These are phyloP conservation scores for Volvox carteri DNA, from an alignment of 163 green algal genomes.

Conservation along the genomic window DNA sequence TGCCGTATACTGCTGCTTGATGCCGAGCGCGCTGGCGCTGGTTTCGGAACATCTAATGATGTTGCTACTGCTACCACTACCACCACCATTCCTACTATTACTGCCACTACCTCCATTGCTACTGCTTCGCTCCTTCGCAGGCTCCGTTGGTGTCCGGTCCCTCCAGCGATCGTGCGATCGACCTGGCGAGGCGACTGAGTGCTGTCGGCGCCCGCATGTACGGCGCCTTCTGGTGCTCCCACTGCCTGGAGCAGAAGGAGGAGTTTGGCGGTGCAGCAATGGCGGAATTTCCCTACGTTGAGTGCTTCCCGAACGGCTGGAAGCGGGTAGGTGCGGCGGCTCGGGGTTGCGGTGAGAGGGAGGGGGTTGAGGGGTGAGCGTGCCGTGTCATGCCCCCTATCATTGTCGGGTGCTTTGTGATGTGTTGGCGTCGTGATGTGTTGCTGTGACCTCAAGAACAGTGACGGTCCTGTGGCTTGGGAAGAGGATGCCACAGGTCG, in stretches of 20 bases:
- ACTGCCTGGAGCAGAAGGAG: conserved; percentile 98
- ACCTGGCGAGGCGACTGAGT: conserved; percentile 58
- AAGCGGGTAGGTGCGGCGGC: conserved; percentile 69
- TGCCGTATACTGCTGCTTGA: too few species aligned
- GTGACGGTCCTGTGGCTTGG: too few species aligned
- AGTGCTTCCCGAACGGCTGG: conserved; percentile 97
- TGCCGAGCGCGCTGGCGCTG: too few species aligned
- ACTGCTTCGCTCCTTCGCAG: conserved; percentile 9
- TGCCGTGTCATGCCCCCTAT: too few species aligned
- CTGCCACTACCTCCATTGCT: too few species aligned
- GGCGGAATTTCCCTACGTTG: conserved; percentile 94
- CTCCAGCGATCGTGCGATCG: conserved; percentile 49
- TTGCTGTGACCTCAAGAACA: neutral
- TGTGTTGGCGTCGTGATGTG: too few species aligned
- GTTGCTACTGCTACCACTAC: too few species aligned
- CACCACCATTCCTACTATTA: too few species aligned
- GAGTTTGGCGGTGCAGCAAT: conserved; percentile 92
- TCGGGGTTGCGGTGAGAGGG: neutral
- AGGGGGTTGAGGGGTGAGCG: neutral
- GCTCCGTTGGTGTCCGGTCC: conserved; percentile 53
- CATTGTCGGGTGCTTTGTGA: too few species aligned
- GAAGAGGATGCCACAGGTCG: neutral
- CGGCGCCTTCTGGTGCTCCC: conserved; percentile 98
- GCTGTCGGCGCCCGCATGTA: conserved; percentile 95
- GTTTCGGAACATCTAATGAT: too few species aligned